Base-by-base conservation (phyloP, 2,329 filamentous ascomycete species). In the Colletotrichum horii region DNA sequence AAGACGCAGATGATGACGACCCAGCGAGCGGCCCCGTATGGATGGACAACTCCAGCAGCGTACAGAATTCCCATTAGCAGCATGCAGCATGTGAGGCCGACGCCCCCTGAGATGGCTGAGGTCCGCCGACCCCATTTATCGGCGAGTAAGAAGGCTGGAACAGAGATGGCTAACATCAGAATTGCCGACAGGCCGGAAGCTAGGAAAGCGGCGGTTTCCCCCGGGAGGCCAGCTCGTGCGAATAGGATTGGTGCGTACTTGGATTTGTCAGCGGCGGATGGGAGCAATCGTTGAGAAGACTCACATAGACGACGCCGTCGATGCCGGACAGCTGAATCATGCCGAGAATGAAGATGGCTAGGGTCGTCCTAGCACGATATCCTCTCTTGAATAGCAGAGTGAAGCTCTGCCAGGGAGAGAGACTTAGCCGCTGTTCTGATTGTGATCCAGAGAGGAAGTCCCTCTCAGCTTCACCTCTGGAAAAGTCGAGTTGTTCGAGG, bases 271-370 rank as follows among this genome's bases (percentile, higher is more conserved):
- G 52, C 36, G 22, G 74, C 28, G 14, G 22, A 19, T 14, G 61
- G 12, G 75, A 14, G 11, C 43, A 52, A 52, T 4, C n/a, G 8
- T 4, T 15, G 56, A 30, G 6, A 6, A 32, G 24, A 83, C 87
- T 80, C 79, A 91, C 90, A 74, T 92, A 93, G 28, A 92, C 84
- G 7, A 93, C 87, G 1, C 89, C 91, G 77, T 93, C 92, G 66
- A 93, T 93, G 0, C 92, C 91, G 32, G 86, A 89, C 0, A 93
- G 82, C 78, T 93, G 92, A 36, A 91, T 87, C 86, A 92, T 91
- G 3, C 85, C 88, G 80, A 93, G 87, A 68, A 92, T 81, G 76
- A 92, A 92, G 0, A 91, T 84, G 1, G 87, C 91, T 22, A 93
- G 81, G 0, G 86, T 80, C 0, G 89, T 91, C 4, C 87, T 84